A percentile compares a stretch with the other conserved stretches of the same genome.
These are phyloP conservation scores for Homolaphlyctis polyrhiza DNA, from an alignment of 371 early-diverging fungal genomes.

Conservation along the genomic window DNA sequence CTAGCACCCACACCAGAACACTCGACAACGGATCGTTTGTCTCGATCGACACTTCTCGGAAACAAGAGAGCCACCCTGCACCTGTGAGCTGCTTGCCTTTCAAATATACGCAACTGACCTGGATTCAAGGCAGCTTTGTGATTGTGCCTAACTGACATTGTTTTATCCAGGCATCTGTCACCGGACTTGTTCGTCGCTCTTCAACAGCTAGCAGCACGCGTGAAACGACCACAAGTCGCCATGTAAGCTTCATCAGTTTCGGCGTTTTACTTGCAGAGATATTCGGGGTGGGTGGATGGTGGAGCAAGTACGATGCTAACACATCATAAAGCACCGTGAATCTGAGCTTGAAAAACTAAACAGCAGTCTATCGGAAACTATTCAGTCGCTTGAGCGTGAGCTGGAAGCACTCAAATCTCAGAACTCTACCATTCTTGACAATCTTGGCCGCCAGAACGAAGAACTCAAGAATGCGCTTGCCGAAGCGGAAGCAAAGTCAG, in stretches of 20 bases:
- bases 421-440: background rate
- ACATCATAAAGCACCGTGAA: background rate
- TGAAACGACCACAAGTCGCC: background rate
- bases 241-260: no score
- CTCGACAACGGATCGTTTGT: no score
- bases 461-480: background rate
- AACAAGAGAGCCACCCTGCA: no score
- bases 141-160: no score
- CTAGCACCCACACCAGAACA: no score
- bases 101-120: no score
- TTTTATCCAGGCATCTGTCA: no score
- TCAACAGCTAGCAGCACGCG: background rate
- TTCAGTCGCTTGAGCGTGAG: constrained; percentile 4
- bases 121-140: no score
- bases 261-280: no score
- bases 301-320: background rate
- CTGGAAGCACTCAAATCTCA: background rate
- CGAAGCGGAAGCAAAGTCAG: constrained; percentile 3
- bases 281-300: background rate
- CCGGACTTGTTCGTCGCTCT: no score
- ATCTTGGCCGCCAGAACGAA: background rate
- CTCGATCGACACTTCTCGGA: no score
- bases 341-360: background rate
- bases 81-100: no score
- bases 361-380: background rate